Evolutionary conservation across 768 basidiomycete genomes (phyloP).

Genomic region (Suillus paluster): DNA sequence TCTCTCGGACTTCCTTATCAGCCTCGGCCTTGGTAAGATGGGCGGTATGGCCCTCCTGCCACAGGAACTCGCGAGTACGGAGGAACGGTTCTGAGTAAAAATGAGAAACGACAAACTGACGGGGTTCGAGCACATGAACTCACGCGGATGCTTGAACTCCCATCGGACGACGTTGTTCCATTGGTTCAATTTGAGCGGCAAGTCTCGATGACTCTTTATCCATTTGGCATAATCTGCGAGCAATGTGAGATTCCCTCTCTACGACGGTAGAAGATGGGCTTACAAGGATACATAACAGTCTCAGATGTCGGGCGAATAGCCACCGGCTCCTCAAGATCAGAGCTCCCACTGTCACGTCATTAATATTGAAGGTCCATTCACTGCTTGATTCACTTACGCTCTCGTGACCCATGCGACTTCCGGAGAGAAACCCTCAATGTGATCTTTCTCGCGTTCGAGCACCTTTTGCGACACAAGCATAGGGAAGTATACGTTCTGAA

Average conservation of each 20-base stretch:
- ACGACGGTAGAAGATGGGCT: slow-evolving; percentile 29
- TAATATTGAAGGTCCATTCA: not conserved
- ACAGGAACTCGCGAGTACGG: slow-evolving; percentile 98
- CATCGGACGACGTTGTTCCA: slow-evolving; percentile 99
- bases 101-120: not conserved
- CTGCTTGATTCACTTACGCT: slow-evolving; percentile 63
- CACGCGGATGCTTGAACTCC: slow-evolving; percentile 99
- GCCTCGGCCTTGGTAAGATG: slow-evolving; percentile 89
- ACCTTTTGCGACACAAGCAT: slow-evolving; percentile 96
- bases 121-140: slow-evolving; percentile 29
- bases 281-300: slow-evolving; percentile 99
- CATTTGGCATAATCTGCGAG: slow-evolving; percentile 93
- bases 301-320: slow-evolving; percentile 98
- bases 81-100: slow-evolving; percentile 89
- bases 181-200: slow-evolving; percentile 96
- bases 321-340: slow-evolving; percentile 95
- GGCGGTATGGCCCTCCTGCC: slow-evolving; percentile 99
- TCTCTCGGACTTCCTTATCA: slow-evolving; percentile 88
- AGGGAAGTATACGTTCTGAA: slow-evolving; percentile 98
- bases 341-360: slow-evolving; percentile 65
- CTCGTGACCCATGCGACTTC: slow-evolving; percentile 99
- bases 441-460: slow-evolving; percentile 95
- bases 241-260: not conserved
- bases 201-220: slow-evolving; percentile 96
- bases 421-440: slow-evolving; percentile 98